Conservation (phyloP, 805 yeast species). For the Zygosaccharomyces bailii region DNA sequence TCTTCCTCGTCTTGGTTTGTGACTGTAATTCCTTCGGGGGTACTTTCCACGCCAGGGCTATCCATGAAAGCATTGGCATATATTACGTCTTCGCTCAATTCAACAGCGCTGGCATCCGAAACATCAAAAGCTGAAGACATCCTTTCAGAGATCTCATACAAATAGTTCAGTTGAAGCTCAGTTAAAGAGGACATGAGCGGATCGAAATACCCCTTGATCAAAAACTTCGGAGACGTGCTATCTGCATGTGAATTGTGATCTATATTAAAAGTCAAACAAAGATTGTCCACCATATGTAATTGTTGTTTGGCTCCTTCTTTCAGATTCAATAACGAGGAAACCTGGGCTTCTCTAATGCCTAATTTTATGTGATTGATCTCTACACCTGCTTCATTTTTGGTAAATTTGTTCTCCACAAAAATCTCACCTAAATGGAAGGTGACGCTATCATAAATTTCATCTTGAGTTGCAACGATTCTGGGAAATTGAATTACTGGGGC, state of each 20-base stretch:
- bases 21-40: conserved; percentile 4
- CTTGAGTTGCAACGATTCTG: conserved; percentile 42
- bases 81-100: conserved; percentile 60
- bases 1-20: conserved; percentile 1
- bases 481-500: conserved; percentile 89
- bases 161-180: conserved; percentile 63
- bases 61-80: conserved; percentile 53
- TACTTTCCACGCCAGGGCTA: conserved; percentile 23
- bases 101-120: conserved; percentile 45
- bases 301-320: conserved; percentile 45
- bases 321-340: conserved; percentile 60
- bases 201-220: conserved; percentile 55
- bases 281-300: conserved; percentile 60
- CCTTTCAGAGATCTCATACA: conserved; percentile 53
- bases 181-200: conserved; percentile 57
- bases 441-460: conserved; percentile 52
- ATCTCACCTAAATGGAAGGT: conserved; percentile 81
- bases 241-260: conserved; percentile 47
- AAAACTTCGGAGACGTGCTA: conserved; percentile 45
- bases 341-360: conserved; percentile 67
- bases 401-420: conserved; percentile 61
- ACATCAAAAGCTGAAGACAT: conserved; percentile 53
- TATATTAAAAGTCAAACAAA: conserved; percentile 60
- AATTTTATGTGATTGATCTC: conserved; percentile 56
- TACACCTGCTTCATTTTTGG: conserved; percentile 24